A percentile compares a stretch with the other conserved stretches of the same genome.
phyloP scores from a whole-genome alignment of 1,284 basidiomycete species.

The Cutaneotrichosporon mucoides region DNA sequence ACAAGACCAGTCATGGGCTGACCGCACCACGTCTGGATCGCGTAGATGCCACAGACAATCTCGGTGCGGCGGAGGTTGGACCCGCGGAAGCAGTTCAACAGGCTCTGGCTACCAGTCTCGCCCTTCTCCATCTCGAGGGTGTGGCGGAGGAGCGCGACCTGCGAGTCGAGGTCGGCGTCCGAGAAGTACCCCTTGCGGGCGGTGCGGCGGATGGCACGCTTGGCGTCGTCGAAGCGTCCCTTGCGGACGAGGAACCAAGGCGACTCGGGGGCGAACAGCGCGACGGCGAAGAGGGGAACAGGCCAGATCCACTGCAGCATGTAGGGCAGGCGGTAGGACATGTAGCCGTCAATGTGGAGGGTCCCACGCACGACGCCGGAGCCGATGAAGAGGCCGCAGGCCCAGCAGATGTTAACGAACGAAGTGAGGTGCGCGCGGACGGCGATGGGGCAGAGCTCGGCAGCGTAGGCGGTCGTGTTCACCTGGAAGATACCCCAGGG shows the following conservation, averaged over 20 bases:
- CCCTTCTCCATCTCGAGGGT: conserved; percentile 22
- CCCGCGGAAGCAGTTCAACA: conserved; percentile 50
- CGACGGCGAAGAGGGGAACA: conserved; percentile 14
- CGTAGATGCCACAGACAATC: conserved; percentile 29
- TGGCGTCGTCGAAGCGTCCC: conserved; percentile 46
- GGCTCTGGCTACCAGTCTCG: conserved; percentile 42
- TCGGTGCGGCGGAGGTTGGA: conserved; percentile 51
- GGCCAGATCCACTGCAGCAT: conserved; percentile 27
- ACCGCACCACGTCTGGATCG: conserved; percentile 11
- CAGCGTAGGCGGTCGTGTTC: conserved; percentile 51
- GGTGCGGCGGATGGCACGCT: conserved; percentile 33
- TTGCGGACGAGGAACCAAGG: conserved; percentile 19
- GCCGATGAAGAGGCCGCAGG: conserved; percentile 43
- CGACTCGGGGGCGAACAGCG: conserved; percentile 20
- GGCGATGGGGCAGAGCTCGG: conserved; percentile 52
- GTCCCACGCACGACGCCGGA: conserved; percentile 46
- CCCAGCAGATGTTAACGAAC: conserved; percentile 53
- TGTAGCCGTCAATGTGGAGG: conserved; percentile 24
- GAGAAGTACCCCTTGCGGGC: conserved; percentile 31
- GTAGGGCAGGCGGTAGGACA: conserved; percentile 19
- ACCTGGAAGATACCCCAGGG: conserved; percentile 52
- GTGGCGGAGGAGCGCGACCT: conserved; percentile 39
- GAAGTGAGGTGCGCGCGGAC: conserved; percentile 51
- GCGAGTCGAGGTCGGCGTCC: conserved; percentile 33
- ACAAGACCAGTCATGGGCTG: conserved; percentile 12